Evolutionary conservation across 768 basidiomycete genomes (phyloP).

Genomic region (Paxillus ammoniavirescens): DNA sequence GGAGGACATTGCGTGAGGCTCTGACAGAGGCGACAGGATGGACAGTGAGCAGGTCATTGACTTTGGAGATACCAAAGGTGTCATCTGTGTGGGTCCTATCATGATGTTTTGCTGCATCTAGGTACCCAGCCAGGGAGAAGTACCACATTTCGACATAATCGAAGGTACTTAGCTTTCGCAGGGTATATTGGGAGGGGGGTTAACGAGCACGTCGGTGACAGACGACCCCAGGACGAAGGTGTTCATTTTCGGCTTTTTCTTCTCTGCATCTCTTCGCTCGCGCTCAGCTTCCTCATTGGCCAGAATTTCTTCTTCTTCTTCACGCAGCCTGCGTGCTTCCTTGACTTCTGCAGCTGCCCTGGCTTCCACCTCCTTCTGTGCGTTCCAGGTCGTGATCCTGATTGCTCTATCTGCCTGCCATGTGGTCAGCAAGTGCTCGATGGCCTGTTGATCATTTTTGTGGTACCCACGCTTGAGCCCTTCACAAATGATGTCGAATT

Average conservation of each 20-base stretch:
- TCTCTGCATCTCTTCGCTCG: neutral
- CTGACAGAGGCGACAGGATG: constrained; percentile 11
- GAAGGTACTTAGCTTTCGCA: constrained; percentile 2
- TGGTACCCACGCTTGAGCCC: no score
- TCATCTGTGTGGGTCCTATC: neutral
- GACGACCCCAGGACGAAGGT: neutral
- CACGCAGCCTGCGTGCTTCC: no score
- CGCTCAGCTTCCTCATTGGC: no score
- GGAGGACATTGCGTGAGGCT: neutral
- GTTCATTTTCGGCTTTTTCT: neutral
- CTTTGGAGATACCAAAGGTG: constrained; percentile 8
- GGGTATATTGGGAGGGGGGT: constrained; percentile 1
- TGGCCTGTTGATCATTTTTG: no score
- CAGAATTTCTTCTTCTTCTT: no score
- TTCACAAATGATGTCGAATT: no score
- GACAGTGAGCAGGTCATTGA: constrained; percentile 7
- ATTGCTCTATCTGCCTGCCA: no score
- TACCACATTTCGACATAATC: constrained; percentile 11
- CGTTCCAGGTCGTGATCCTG: no score
- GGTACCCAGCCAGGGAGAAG: constrained; percentile 4
- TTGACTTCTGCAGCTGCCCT: no score
- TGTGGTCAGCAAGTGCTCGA: no score
- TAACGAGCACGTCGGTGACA: no score
- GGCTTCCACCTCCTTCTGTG: no score
- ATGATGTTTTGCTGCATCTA: neutral